phyloP scores from a whole-genome alignment of 2,329 filamentous ascomycete species.

The Pseudogymnoascus sp. region DNA sequence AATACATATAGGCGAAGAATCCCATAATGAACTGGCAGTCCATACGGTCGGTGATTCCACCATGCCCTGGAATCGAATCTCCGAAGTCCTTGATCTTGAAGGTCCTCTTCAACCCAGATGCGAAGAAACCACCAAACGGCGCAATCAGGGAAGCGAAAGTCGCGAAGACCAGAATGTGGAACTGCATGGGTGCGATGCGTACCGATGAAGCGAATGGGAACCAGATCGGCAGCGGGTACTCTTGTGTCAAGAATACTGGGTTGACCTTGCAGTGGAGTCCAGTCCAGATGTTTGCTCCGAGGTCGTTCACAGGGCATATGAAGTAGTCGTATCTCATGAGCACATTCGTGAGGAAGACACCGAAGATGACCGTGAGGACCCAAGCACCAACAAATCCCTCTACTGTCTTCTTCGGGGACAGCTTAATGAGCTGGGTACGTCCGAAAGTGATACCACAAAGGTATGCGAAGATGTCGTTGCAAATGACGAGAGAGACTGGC shows the following conservation, averaged over 20 bases:
- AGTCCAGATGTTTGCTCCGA: conserved; percentile 87
- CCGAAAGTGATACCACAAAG: conserved; percentile 96
- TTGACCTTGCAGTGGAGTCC: conserved; percentile 86
- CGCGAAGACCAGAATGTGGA: conserved; percentile 83
- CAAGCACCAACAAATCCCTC: conserved; percentile 96
- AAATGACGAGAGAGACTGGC: conserved; percentile 89
- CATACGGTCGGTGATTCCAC: conserved; percentile 98
- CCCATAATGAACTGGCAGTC: conserved; percentile 99
- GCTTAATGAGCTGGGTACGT: conserved; percentile 90
- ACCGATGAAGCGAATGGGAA: conserved; percentile 66
- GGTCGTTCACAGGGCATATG: conserved; percentile 93
- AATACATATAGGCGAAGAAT: conserved; percentile 97
- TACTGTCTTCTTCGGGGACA: conserved; percentile 98
- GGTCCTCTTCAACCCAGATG: conserved; percentile 91
- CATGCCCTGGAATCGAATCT: conserved; percentile 93
- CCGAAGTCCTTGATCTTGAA: conserved; percentile 99
- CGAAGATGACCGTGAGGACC: conserved; percentile 88
- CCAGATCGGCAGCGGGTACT: conserved; percentile 64
- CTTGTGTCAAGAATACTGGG: conserved; percentile 76
- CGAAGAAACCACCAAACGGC: conserved; percentile 97
- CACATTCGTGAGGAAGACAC: conserved; percentile 70
- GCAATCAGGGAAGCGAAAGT: conserved; percentile 95
- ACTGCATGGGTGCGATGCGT: conserved; percentile 78
- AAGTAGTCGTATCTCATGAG: conserved; percentile 93
- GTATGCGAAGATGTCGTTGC: conserved; percentile 98